Conservation (phyloP, 169 alveolate genomes). For the Plasmodium ovale region DNA sequence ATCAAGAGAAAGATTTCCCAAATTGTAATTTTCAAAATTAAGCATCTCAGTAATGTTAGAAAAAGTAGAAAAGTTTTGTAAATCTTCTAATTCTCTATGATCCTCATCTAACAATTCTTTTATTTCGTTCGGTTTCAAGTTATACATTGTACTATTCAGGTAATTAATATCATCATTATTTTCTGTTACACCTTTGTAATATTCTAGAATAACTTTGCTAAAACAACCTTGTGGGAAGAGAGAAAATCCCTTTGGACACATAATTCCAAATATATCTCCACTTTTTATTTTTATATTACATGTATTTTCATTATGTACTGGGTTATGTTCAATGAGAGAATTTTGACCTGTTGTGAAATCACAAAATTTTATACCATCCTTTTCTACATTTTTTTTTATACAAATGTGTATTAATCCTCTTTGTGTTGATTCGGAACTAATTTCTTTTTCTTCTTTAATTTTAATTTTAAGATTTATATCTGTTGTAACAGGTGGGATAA, state of each 20-base stretch:
- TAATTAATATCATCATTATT: slow-evolving; percentile 30
- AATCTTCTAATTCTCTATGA: background rate
- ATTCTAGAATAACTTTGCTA: slow-evolving; percentile 27
- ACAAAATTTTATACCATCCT: slow-evolving; percentile 10
- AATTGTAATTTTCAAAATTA: slow-evolving; percentile 44
- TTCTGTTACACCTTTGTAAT: slow-evolving; percentile 14
- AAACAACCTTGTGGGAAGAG: slow-evolving; percentile 57
- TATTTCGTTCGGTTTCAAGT: slow-evolving; percentile 16
- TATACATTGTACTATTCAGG: background rate
- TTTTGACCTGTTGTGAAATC: slow-evolving; percentile 50
- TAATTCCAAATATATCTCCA: slow-evolving; percentile 67
- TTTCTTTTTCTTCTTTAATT: slow-evolving; percentile 12
- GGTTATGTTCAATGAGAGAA: slow-evolving; percentile 2
- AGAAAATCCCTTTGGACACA: slow-evolving; percentile 52
- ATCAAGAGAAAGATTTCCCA: slow-evolving; percentile 32
- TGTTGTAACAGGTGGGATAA: slow-evolving; percentile 30
- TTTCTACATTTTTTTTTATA: slow-evolving; percentile 13
- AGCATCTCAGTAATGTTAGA: slow-evolving; percentile 52
- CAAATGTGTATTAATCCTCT: slow-evolving; percentile 36
- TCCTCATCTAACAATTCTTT: slow-evolving; percentile 12
- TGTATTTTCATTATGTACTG: slow-evolving; percentile 1
- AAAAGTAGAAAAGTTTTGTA: background rate
- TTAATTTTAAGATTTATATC: slow-evolving; percentile 6
- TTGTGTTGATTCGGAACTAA: background rate
- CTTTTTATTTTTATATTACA: slow-evolving; percentile 27